Percentiles rank a stretch among this genome's conserved stretches.
These are phyloP conservation scores for Candida insectalens DNA, from an alignment of 805 yeast genomes.

Conservation along the genomic window DNA sequence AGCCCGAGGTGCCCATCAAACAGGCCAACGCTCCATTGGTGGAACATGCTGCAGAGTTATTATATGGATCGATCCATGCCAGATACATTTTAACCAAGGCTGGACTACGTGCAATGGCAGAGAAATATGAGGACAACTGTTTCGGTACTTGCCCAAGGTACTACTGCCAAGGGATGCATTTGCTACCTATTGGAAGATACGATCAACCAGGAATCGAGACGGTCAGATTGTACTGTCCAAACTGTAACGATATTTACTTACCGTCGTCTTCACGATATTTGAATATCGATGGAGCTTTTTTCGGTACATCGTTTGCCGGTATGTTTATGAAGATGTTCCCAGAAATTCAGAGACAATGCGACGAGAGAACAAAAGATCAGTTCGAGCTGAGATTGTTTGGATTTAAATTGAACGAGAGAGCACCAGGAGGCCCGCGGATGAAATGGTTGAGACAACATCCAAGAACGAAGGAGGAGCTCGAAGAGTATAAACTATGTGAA, in stretches of 20 bases:
- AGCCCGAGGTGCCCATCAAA: slow-evolving; percentile 46
- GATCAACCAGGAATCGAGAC: slow-evolving; percentile 90
- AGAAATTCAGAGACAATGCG: slow-evolving; percentile 75
- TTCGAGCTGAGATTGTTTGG: slow-evolving; percentile 80
- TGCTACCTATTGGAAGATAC: slow-evolving; percentile 84
- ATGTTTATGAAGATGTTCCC: slow-evolving; percentile 83
- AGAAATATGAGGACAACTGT: slow-evolving; percentile 78
- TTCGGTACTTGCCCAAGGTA: slow-evolving; percentile 92
- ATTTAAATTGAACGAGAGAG: slow-evolving; percentile 65
- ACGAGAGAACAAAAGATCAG: slow-evolving; percentile 44
- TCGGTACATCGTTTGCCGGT: slow-evolving; percentile 95
- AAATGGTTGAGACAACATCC: slow-evolving; percentile 86
- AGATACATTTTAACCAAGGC: slow-evolving; percentile 81
- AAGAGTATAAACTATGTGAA: slow-evolving; percentile 58
- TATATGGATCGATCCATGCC: slow-evolving; percentile 92
- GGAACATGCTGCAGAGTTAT: slow-evolving; percentile 83
- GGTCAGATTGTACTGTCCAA: slow-evolving; percentile 87
- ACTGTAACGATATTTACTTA: slow-evolving; percentile 83
- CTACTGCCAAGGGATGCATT: slow-evolving; percentile 80
- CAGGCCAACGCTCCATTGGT: slow-evolving; percentile 65
- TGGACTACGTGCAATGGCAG: slow-evolving; percentile 88
- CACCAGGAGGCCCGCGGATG: slow-evolving; percentile 89
- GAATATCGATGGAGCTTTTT: slow-evolving; percentile 92
- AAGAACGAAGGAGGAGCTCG: slow-evolving; percentile 44
- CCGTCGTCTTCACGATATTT: slow-evolving; percentile 82